These are phyloP conservation scores for Geotrichum europaeum DNA, from an alignment of 1,139 yeast genomes.

Conservation along the genomic window DNA sequence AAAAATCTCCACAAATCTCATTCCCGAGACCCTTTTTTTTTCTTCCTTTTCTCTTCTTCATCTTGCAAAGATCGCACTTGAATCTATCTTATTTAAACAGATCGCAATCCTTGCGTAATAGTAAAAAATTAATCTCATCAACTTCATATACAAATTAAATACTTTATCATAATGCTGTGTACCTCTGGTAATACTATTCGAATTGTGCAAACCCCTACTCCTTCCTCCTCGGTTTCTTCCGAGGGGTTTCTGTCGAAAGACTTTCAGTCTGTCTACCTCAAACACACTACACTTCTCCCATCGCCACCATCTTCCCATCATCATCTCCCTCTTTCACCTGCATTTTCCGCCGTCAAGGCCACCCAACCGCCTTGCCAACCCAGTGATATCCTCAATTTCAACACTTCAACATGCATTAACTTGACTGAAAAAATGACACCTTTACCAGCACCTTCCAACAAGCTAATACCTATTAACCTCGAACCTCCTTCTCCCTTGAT, in stretches of 20 bases:
- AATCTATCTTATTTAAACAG: too few relatives aligned
- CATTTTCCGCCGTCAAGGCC: neutral
- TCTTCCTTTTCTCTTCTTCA: too few relatives aligned
- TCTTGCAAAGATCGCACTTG: too few relatives aligned
- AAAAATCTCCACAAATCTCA: too few relatives aligned
- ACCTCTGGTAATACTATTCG: neutral
- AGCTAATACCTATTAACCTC: conserved; percentile 23
- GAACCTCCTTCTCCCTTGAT: conserved; percentile 25
- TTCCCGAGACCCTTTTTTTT: too few relatives aligned
- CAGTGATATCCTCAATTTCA: neutral
- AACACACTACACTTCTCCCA: neutral
- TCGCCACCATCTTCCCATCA: neutral
- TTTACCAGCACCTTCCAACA: conserved; percentile 12
- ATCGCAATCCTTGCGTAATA: neutral
- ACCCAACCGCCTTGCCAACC: neutral
- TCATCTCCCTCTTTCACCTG: neutral
- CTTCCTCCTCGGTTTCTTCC: neutral
- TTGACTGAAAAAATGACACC: neutral
- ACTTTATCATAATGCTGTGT: neutral
- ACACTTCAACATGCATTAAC: neutral
- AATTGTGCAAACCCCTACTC: neutral
- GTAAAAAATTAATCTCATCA: neutral
- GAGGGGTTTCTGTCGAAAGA: neutral
- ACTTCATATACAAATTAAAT: neutral
- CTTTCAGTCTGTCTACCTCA: neutral